Base-by-base conservation (phyloP, 768 basidiomycete species). In the Sutorius australiensis region DNA sequence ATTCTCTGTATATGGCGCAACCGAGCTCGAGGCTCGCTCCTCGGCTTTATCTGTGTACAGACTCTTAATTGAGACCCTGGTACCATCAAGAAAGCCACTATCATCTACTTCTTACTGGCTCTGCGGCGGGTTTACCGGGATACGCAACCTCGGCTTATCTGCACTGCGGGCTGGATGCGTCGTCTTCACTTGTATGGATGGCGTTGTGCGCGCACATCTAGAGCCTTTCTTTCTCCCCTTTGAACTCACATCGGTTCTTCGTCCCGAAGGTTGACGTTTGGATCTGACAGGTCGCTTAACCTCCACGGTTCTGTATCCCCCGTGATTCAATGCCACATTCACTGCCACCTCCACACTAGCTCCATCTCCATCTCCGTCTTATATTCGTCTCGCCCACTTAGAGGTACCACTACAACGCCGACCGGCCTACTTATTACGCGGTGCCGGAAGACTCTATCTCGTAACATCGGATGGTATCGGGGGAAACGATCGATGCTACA, bases 341-440 rank as follows among this genome's bases (percentile, higher is more conserved):
- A 56, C 30, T 27, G 24, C 49, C 49, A 43, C 34, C 31, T 33
- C 32, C 48, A 38, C 46, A 17, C 41, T 31, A 59, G 27, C 43
- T 27, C 55, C 56, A 39, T 47, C 38, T 28, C 48, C 43, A 16
- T 27, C 39, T 27, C 34, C 11, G 14, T 30, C 28, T 16, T 36
- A 36, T 24, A 24, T 24, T 17, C 14, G 16, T 47, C 31, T 49
- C 46, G 17, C 38, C 38, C 42, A 30, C 19, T 13, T 33, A 43
- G 33, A 12, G 21, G 38, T 6, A 17, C 17, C 11, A 13, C 32
- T 28, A 19, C 21, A 3, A 14, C 17, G 6, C 28, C 36, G 40
- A 33, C 13, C 5, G 17, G 24, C 24, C 24, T 27, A 46, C 24
- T 10, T 30, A n/a, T 54, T 50, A 44, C 46, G 57, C 52, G 43